Evolutionary conservation across 2,329 filamentous ascomycete species (phyloP), one percentile per base, ranked within the genome.

Genomic region (Rasamsonia emersonii): DNA sequence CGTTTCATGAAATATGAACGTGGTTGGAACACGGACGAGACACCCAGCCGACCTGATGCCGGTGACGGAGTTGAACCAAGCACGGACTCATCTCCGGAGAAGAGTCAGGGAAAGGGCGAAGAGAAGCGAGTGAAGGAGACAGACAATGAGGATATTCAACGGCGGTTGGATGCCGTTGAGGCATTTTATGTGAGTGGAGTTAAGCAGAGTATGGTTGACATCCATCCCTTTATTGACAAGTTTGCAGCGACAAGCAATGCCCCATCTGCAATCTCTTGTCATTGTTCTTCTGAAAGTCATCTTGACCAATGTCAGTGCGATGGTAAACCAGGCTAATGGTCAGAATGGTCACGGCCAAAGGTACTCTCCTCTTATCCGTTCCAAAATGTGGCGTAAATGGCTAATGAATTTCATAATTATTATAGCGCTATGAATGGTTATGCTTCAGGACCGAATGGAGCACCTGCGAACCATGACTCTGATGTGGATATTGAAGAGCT

Each of bases 221-320:
- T 21, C 9, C 7, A 25, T n/a, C n/a, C n/a, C n/a, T n/a, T n/a
- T n/a, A n/a, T n/a, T n/a, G n/a, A n/a, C n/a, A n/a, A n/a, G n/a
- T 33, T 18, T 39, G 15, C 45, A 93, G 83, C 71, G 73, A 50
- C 70, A 81, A 40, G 76, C 82, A 1, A 64, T 98, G 31, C 85
- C 89, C 1, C 79, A 93, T 55, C 64, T 98, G 10, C 91, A 96
- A 54, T 96, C 89, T 1, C 65, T 96, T 9, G 82, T 94, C 3
- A 93, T 96, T 45, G 88, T 96, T 4, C 70, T 96, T 23, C 72
- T 96, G 43, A 93, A 91, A 55, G 82, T 86, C 9, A 80, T 96
- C 24, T 64, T 96, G 38, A 73, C 80, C 21, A 93, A 93, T 50
- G 86, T 95, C 28, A 91, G 85, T 17, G 80, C 85, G n/a, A 71